phyloP scores from a whole-genome alignment of 164 flowering plant genomes.

The Chloranthus sessilifolius region DNA sequence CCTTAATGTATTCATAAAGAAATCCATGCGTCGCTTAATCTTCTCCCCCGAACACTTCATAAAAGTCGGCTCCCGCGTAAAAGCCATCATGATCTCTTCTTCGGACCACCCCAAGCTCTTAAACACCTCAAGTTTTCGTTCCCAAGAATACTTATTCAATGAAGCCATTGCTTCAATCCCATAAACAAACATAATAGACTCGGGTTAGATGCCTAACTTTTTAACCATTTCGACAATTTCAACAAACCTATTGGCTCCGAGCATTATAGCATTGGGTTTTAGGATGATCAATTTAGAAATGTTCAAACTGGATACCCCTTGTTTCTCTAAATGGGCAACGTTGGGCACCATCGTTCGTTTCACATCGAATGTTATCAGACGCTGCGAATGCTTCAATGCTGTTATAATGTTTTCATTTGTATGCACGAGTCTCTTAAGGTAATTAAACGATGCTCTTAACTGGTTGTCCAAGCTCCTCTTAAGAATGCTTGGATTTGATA shows the following conservation, averaged over 20 bases:
- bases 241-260: not conserved
- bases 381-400: not conserved
- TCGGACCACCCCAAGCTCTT: too few species aligned
- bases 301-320: not conserved
- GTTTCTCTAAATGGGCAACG: not conserved
- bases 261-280: not conserved
- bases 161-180: too few species aligned
- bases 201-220: not conserved
- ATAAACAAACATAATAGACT: not conserved
- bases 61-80: too few species aligned
- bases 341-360: too few species aligned
- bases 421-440: not conserved
- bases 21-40: too few species aligned
- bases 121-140: too few species aligned
- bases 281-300: not conserved
- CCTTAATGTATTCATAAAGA: too few species aligned
- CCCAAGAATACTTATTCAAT: too few species aligned
- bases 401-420: not conserved
- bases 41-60: too few species aligned
- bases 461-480: not conserved
- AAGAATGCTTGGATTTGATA: not conserved
- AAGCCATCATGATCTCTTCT: too few species aligned
- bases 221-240: not conserved
- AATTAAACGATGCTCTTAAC: not conserved
- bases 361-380: not conserved